Evolutionary conservation across 352 stramenopile species (phyloP), one percentile per base, ranked within the genome.

Genomic region (Globisporangium nagaii): DNA sequence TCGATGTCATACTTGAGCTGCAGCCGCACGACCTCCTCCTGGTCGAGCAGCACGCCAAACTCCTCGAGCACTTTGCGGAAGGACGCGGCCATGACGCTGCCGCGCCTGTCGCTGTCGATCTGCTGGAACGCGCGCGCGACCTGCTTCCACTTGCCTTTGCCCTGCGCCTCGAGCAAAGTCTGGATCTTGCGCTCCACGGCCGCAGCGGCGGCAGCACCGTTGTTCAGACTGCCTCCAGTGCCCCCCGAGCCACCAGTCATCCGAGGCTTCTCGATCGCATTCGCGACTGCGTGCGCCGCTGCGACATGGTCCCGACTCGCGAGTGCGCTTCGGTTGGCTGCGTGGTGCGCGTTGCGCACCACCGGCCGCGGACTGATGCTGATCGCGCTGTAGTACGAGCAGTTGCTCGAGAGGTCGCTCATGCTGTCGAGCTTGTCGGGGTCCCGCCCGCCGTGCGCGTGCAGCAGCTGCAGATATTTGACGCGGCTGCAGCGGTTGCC

Each of bases 1-100:
- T 90, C 73, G 0, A 79, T 59, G 58, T 90, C 80, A 50, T 90
- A 91, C 54, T 91, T 91, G 54, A 84, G 68, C 49, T 82, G 71
- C n/a, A 91, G 66, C 1, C 76, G 75, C 19, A 81, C 58, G 11
- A 86, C 37, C 27, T 88, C 80, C 64, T 91, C 80, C 17, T 76
- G 63, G 20, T 79, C 68, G 1, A 91, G 53, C 12, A 66, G 54
- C 15, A 91, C 62, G 15, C 78, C 70, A 0, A 84, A 45, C 24
- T 86, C 72, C 4, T 67, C 66, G 1, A 91, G 60, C 11, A 91
- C 80, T 45, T 91, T 91, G 13, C 69, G 65, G 48, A 88, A 81
- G 2, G 75, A 75, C 3, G 61, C 58, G 3, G 71, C 60, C 0
- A 63, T 75, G 3, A 88, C 65, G 6, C 62, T 71, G 11, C 80